phyloP scores from a whole-genome alignment of 371 early-diverging fungal species.

The Zychaea mexicana region DNA sequence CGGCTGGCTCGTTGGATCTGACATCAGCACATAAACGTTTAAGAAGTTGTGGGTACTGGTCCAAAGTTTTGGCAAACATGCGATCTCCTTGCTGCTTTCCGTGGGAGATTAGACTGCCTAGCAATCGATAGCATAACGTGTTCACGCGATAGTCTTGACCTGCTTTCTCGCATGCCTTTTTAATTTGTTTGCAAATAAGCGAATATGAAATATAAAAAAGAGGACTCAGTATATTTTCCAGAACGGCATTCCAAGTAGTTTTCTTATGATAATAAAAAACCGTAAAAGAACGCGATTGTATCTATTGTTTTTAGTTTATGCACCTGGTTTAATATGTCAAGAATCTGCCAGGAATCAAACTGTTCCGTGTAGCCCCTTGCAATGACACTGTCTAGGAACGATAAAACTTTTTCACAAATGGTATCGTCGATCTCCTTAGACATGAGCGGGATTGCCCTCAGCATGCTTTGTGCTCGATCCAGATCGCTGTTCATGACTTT shows the following conservation, averaged over 20 bases:
- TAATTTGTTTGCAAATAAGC: not conserved
- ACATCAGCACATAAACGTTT: conserved; percentile 13
- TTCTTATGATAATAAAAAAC: no score
- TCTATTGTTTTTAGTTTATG: no score
- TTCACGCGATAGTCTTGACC: conserved; percentile 46
- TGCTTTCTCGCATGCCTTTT: conserved; percentile 26
- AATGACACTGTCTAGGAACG: conserved; percentile 26
- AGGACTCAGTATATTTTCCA: not conserved
- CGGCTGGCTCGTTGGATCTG: conserved; percentile 29
- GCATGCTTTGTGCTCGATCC: conserved; percentile 27
- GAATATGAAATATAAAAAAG: conserved; percentile 4
- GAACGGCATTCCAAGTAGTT: no score
- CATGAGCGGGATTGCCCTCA: conserved; percentile 40
- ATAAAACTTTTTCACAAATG: conserved; percentile 47
- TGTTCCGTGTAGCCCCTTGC: conserved; percentile 5
- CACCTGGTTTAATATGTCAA: conserved; percentile 26
- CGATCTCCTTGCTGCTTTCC: conserved; percentile 1
- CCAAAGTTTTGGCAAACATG: conserved; percentile 16
- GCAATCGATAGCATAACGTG: conserved; percentile 36
- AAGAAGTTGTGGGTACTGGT: conserved; percentile 18
- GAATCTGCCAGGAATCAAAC: conserved; percentile 18
- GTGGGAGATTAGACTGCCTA: conserved; percentile 30
- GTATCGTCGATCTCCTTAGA: conserved; percentile 51
- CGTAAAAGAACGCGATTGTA: no score
- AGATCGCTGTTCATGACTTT: conserved; percentile 20